Percentiles rank a stretch among this genome's conserved stretches.
These are phyloP conservation scores for Zasmidium angulare DNA, from an alignment of 2,329 filamentous ascomycete genomes.

Conservation along the genomic window DNA sequence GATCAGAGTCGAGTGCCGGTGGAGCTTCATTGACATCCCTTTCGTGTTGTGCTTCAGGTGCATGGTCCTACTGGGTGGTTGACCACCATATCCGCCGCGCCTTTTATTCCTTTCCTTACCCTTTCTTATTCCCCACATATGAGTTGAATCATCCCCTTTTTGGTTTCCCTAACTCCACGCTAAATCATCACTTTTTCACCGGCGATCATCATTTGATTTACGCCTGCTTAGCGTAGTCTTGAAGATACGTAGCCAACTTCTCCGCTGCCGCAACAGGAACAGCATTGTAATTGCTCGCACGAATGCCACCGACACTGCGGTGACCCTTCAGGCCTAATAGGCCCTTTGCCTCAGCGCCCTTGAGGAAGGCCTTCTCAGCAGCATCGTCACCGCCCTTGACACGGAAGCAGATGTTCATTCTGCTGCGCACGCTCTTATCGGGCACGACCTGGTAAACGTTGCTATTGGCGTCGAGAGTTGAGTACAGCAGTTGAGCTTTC, in stretches of 20 bases:
- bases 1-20: no score
- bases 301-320: slow-evolving; percentile 79
- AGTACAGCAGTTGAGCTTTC: slow-evolving; percentile 78
- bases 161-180: slow-evolving; percentile 4
- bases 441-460: slow-evolving; percentile 77
- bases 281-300: slow-evolving; percentile 87
- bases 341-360: slow-evolving; percentile 65
- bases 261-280: slow-evolving; percentile 67
- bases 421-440: slow-evolving; percentile 70
- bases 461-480: slow-evolving; percentile 70
- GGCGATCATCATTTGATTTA: not conserved
- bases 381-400: slow-evolving; percentile 41
- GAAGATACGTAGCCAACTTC: slow-evolving; percentile 66
- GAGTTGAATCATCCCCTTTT: slow-evolving; percentile 2
- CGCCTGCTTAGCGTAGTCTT: slow-evolving; percentile 51
- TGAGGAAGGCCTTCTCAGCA: slow-evolving; percentile 78
- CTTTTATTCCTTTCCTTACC: not conserved
- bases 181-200: slow-evolving; percentile 1
- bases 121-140: not conserved
- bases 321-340: slow-evolving; percentile 86
- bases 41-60: not conserved
- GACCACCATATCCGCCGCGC: not conserved
- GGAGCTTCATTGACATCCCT: not conserved
- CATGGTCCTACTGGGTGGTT: not conserved
- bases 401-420: slow-evolving; percentile 87